Evolutionary conservation across 73 alveolate genomes (phyloP).

Genomic region (Paramecium caudatum): DNA sequence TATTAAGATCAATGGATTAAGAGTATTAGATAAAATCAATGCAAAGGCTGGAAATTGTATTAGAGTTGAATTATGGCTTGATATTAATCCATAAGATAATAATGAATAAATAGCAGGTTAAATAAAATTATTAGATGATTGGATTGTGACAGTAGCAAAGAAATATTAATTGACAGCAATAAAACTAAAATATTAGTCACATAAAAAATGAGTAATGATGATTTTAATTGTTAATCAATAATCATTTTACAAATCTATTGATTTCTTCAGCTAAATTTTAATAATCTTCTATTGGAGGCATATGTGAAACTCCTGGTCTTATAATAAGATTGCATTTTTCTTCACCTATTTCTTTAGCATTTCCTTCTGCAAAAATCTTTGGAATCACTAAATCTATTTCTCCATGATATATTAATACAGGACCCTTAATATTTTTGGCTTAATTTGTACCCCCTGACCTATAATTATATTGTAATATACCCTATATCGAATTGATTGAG

Average conservation of each 20-base stretch:
- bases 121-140: neutral
- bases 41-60: neutral
- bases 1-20: constrained; percentile 36
- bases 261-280: neutral
- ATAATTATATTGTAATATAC: neutral
- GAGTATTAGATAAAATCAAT: constrained; percentile 51
- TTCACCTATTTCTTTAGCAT: constrained; percentile 16
- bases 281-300: constrained; percentile 49
- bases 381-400: constrained; percentile 48
- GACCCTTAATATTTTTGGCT: neutral
- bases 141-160: constrained; percentile 1
- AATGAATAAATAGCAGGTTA: neutral
- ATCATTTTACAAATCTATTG: constrained; percentile 33
- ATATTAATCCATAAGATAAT: constrained; percentile 32
- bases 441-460: constrained; percentile 20
- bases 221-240: neutral
- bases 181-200: constrained; percentile 10
- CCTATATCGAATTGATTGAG: constrained; percentile 22
- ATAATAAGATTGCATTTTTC: constrained; percentile 21
- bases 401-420: constrained; percentile 54
- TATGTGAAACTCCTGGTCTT: constrained; percentile 39
- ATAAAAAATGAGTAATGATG: constrained; percentile 1
- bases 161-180: neutral
- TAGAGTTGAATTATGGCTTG: constrained; percentile 60
- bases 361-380: constrained; percentile 4